Conservation (phyloP, 495 filamentous ascomycete genomes). For the Neurospora africana region DNA sequence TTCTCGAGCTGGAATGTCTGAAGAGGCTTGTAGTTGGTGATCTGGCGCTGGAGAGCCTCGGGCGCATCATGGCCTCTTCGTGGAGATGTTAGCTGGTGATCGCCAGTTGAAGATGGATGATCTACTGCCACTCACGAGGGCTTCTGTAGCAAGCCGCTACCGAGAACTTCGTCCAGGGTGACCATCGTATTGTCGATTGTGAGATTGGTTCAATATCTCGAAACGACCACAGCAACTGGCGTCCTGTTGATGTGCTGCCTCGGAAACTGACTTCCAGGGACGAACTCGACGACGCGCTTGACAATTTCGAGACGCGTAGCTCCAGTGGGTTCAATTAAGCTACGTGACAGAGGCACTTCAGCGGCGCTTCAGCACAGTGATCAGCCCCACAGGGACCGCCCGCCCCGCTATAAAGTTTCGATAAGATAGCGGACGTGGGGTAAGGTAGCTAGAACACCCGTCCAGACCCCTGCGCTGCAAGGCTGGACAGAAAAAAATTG, state of each 20-base stretch:
- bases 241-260: not conserved
- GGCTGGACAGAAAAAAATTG: slow-evolving; percentile 20
- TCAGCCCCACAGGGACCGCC: not conserved
- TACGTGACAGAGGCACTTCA: not conserved
- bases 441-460: slow-evolving; percentile 10
- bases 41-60: slow-evolving; percentile 29
- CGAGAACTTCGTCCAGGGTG: slow-evolving; percentile 20
- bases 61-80: slow-evolving; percentile 29
- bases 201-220: accelerated
- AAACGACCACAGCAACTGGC: not conserved
- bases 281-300: slow-evolving; percentile 6
- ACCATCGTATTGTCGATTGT: slow-evolving; percentile 12
- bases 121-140: slow-evolving; percentile 14
- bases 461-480: slow-evolving; percentile 7
- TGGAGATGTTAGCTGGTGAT: slow-evolving; percentile 7
- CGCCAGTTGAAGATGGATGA: not conserved
- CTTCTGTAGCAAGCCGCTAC: slow-evolving; percentile 19
- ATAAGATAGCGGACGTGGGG: slow-evolving; percentile 27
- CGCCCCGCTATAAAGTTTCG: slow-evolving; percentile 14
- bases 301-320: slow-evolving; percentile 8
- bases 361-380: not conserved
- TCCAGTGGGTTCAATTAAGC: slow-evolving; percentile 5
- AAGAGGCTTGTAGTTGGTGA: slow-evolving; percentile 65
- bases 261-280: not conserved
- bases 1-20: slow-evolving; percentile 61